Evolutionary conservation across 129 eudicot genomes (phyloP).

Genomic region (Mikania micrantha): DNA sequence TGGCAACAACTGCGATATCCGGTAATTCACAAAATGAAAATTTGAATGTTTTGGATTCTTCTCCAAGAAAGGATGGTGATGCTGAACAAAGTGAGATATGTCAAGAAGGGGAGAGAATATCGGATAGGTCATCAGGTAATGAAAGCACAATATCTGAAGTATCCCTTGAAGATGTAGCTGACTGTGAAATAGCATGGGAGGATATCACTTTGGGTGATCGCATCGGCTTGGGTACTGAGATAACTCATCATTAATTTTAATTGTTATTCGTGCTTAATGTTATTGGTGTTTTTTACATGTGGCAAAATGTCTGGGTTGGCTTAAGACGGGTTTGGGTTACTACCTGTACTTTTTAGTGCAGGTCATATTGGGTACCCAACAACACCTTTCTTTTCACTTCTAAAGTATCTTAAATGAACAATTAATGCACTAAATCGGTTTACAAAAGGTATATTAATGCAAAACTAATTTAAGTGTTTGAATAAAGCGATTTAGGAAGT

Average conservation of each 20-base stretch:
- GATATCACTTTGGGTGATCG: slow-evolving; percentile 96
- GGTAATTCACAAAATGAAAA: slow-evolving; percentile 10
- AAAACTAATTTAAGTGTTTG: background rate
- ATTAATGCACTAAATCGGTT: background rate
- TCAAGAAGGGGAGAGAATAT: slow-evolving; percentile 63
- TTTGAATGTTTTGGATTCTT: slow-evolving; percentile 17
- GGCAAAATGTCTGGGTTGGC: background rate
- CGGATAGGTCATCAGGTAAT: slow-evolving; percentile 66
- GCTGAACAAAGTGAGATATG: slow-evolving; percentile 15
- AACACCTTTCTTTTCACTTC: background rate
- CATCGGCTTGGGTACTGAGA: slow-evolving; percentile 75
- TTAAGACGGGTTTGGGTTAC: background rate
- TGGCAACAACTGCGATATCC: slow-evolving; percentile 42
- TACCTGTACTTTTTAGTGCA: background rate
- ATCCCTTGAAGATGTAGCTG: slow-evolving; percentile 72
- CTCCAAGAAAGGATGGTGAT: slow-evolving; percentile 40
- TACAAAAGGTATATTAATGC: background rate
- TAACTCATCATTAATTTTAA: background rate
- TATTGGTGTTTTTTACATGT: background rate
- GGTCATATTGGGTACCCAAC: background rate
- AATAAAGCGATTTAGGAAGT: background rate
- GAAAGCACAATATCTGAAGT: slow-evolving; percentile 52
- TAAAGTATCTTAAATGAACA: background rate
- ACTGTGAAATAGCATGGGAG: slow-evolving; percentile 87
- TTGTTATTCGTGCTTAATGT: background rate